Percentiles rank a stretch among this genome's conserved stretches.
Evolutionary conservation across 768 basidiomycete species (phyloP).

Genomic region (Udeniomyces megalosporus): DNA sequence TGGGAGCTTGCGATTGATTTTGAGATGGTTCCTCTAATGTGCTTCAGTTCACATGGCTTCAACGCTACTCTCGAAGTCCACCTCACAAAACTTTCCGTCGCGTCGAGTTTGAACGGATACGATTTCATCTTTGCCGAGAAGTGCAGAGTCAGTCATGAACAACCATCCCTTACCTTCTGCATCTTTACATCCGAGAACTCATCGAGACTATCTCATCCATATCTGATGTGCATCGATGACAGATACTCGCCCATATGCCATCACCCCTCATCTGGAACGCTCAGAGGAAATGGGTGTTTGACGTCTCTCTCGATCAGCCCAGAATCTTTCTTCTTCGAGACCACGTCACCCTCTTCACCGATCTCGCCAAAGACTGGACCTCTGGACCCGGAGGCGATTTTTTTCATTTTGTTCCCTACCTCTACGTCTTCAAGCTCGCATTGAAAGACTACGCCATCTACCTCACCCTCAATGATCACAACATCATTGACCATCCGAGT

Average conservation of each 20-base stretch:
- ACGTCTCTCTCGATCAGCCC: slow-evolving; percentile 55
- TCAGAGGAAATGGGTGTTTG: slow-evolving; percentile 59
- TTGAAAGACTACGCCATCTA: slow-evolving; percentile 62
- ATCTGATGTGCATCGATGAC: neutral
- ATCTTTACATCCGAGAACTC: neutral
- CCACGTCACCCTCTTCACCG: slow-evolving; percentile 84
- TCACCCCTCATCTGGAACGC: slow-evolving; percentile 69
- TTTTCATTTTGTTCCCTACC: slow-evolving; percentile 64
- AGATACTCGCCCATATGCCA: slow-evolving; percentile 39
- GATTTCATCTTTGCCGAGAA: slow-evolving; percentile 59
- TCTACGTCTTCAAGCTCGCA: slow-evolving; percentile 54
- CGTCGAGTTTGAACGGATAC: slow-evolving; percentile 78
- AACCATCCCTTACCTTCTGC: no score
- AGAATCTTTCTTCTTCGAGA: slow-evolving; percentile 68
- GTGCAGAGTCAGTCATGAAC: slow-evolving; percentile 43
- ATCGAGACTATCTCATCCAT: neutral
- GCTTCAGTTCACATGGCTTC: slow-evolving; percentile 51
- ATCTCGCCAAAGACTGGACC: slow-evolving; percentile 83
- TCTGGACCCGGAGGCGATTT: slow-evolving; percentile 67
- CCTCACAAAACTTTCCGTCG: slow-evolving; percentile 57
- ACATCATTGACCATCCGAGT: slow-evolving; percentile 81
- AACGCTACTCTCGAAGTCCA: slow-evolving; percentile 64
- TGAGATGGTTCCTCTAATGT: no score
- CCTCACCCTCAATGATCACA: slow-evolving; percentile 83
- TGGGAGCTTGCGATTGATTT: no score